Percentiles rank a stretch among this genome's conserved stretches.
These are phyloP conservation scores for Yarrowia bubula DNA, from an alignment of 805 yeast genomes.

Conservation along the genomic window DNA sequence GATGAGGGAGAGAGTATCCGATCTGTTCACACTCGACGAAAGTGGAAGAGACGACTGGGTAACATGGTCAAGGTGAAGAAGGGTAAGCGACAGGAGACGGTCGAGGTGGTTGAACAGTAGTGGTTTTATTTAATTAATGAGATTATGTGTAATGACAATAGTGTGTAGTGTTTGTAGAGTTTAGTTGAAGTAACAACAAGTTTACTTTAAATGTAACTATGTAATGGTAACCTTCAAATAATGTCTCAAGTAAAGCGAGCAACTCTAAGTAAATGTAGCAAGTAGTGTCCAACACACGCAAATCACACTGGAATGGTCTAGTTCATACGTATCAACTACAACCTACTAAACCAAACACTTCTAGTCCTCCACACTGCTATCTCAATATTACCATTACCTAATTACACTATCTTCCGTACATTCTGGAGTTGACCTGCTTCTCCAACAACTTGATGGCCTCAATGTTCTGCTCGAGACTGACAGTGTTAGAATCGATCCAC, in stretches of 20 bases:
- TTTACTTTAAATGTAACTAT: too few species aligned
- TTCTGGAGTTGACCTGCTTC: conserved; percentile 24
- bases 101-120: not conserved
- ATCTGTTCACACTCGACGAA: not conserved
- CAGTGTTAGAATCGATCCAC: conserved; percentile 77
- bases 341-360: too few species aligned
- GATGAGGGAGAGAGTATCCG: conserved; percentile 6
- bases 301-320: too few species aligned
- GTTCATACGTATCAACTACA: too few species aligned
- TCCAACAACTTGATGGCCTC: conserved; percentile 39
- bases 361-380: too few species aligned
- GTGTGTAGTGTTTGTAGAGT: not conserved
- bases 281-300: too few species aligned
- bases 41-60: not conserved
- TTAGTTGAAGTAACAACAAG: not conserved
- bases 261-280: too few species aligned
- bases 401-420: conserved; percentile 6
- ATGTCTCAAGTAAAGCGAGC: too few species aligned
- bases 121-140: not conserved
- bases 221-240: too few species aligned
- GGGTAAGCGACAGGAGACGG: not conserved
- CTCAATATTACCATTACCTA: not conserved
- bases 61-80: not conserved
- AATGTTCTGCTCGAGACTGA: conserved; percentile 63
- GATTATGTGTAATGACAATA: not conserved